phyloP scores from a whole-genome alignment of 1,284 basidiomycete species.

The Ustilago sp. region DNA sequence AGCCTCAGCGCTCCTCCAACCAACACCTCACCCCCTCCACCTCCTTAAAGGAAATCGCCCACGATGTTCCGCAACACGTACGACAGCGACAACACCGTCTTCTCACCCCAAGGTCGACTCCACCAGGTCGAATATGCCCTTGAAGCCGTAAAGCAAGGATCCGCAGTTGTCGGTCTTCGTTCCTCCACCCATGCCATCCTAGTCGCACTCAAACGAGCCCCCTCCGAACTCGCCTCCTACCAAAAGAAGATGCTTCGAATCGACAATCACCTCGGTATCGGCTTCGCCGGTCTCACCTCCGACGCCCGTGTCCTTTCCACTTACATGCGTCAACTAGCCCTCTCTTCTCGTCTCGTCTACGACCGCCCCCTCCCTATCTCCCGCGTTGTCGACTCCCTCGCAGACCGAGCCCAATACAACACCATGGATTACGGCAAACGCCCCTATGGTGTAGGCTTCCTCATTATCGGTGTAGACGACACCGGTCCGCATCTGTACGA shows the following conservation, averaged over 20 bases:
- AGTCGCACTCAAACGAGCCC: constrained; percentile 97
- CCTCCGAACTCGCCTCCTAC: constrained; percentile 96
- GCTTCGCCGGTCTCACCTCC: constrained; percentile 96
- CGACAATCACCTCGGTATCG: constrained; percentile 98
- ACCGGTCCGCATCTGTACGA: constrained; percentile 97
- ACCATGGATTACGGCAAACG: constrained; percentile 98
- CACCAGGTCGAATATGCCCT: constrained; percentile 99
- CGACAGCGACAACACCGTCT: constrained; percentile 69
- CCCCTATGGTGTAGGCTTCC: constrained; percentile 98
- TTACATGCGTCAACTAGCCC: constrained; percentile 99
- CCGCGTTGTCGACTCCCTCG: constrained; percentile 89
- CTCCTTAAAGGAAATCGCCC: not conserved
- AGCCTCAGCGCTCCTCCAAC: not conserved
- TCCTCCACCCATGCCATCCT: constrained; percentile 95
- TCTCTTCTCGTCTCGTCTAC: constrained; percentile 93
- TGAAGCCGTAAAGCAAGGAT: constrained; percentile 99
- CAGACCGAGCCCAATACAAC: constrained; percentile 99
- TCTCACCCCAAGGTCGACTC: constrained; percentile 71
- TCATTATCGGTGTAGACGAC: constrained; percentile 94
- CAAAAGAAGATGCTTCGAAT: constrained; percentile 99
- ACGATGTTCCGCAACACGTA: constrained; percentile 67
- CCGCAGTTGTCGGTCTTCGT: constrained; percentile 93
- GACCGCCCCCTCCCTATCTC: constrained; percentile 94
- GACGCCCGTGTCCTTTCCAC: constrained; percentile 90
- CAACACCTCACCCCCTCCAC: not conserved